Evolutionary conservation across 2,329 filamentous ascomycete species (phyloP).

Genomic region (Colletotrichum lindemuthianum): DNA sequence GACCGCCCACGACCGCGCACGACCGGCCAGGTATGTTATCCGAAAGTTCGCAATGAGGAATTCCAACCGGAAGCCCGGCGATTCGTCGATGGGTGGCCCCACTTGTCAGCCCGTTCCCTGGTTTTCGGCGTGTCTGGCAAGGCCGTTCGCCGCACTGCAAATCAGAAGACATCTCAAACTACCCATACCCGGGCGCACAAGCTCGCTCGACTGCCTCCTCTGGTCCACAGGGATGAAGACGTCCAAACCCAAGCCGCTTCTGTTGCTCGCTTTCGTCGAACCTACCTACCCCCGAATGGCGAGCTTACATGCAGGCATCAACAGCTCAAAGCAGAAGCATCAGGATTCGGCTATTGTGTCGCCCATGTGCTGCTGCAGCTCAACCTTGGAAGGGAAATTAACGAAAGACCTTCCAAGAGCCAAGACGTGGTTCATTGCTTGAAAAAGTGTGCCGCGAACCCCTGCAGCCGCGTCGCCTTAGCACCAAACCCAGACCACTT

Average conservation of each 20-base stretch:
- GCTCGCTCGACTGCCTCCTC: not conserved
- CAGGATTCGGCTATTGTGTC: conserved; percentile 27
- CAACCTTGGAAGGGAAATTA: conserved; percentile 36
- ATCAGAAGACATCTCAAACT: conserved; percentile 20
- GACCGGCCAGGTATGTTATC: too few species aligned
- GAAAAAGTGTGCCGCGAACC: conserved; percentile 32
- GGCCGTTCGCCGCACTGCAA: conserved; percentile 23
- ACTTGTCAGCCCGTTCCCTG: conserved; percentile 12
- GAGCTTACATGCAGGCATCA: conserved; percentile 16
- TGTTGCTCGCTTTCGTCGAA: not conserved
- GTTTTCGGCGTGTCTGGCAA: conserved; percentile 14
- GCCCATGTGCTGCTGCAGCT: conserved; percentile 32
- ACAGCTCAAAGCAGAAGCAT: conserved; percentile 20
- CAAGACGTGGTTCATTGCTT: conserved; percentile 30
- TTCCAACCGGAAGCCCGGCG: conserved; percentile 9
- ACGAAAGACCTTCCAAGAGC: conserved; percentile 34
- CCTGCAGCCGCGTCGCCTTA: conserved; percentile 30
- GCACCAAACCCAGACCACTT: conserved; percentile 32
- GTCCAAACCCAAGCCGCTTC: not conserved
- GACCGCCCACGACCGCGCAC: too few species aligned
- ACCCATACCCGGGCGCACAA: conserved; percentile 7
- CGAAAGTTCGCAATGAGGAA: not conserved
- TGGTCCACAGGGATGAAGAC: not conserved
- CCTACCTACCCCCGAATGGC: not conserved
- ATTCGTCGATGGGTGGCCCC: conserved; percentile 8